Base-by-base conservation (phyloP, 2,329 filamentous ascomycete species). In the Botrytis porri region DNA sequence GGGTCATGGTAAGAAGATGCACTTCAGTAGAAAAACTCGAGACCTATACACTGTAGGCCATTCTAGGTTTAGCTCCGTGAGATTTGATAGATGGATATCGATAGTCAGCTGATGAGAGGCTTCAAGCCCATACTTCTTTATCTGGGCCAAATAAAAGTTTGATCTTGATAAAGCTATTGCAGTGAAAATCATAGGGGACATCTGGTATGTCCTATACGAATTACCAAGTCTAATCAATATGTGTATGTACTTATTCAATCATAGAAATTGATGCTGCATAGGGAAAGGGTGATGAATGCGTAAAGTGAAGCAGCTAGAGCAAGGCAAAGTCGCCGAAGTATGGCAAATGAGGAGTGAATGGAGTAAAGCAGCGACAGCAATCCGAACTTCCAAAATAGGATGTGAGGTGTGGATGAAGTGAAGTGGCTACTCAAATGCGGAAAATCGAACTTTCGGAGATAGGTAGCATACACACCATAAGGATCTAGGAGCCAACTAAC, bases 11-110 rank as follows among this genome's bases (percentile, higher is more conserved):
- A 69, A 57, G 2, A 35, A 69, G 65, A 57, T 29, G n/a, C 10
- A 69, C n/a, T 57, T 43, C n/a, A 32, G n/a, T 37, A 57, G 65
- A 69, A n/a, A 54, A 43, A 69, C 48, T 69, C 39, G n/a, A 45
- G n/a, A 41, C 48, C 37, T 39, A 18, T 54, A 54, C 35, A 67
- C 35, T 67, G 35, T 16, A 57, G 65, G 35, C 35, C 51, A 69
- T 57, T 57, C 45, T 57, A 59, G 48, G 65, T 57, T 57, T 69
- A n/a, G 37, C 48, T 41, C 48, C n/a, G 43, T 10, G 18, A 43
- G 29, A 41, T 57, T 57, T 25, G 25, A 29, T 54, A 20, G 35
- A 45, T 66, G 32, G 22, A 66, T 25, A 39, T 54, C 29, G 45
- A 54, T 20, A 39, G 32, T 57, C 65, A 62, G 67, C 37, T 61